Conservation (phyloP, 2,329 filamentous ascomycete genomes). For the Colletotrichum somersetense region DNA sequence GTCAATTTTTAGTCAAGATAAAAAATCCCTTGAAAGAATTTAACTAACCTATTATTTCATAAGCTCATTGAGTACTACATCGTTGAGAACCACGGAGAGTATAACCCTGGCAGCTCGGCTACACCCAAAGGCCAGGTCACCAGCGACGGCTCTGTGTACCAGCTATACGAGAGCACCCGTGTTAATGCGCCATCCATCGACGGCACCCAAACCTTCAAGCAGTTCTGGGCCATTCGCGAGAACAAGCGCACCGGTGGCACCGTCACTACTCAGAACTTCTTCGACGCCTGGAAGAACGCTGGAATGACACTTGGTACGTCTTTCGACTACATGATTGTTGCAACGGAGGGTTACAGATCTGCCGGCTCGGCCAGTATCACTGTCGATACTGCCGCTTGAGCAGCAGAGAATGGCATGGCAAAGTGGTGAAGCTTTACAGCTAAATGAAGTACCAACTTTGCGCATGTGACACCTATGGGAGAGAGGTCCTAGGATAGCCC, state of each 20-base stretch:
- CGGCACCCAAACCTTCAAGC: conserved; percentile 63
- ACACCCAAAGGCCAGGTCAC: conserved; percentile 51
- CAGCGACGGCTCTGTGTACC: conserved; percentile 54
- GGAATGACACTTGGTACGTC: conserved; percentile 62
- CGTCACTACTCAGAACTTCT: conserved; percentile 63
- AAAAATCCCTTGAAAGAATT: too few relatives aligned
- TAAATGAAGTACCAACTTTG: not conserved
- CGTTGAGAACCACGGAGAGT: conserved; percentile 54
- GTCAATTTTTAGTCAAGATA: conserved; percentile 18
- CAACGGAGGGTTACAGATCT: conserved; percentile 66
- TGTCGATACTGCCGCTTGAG: conserved; percentile 48
- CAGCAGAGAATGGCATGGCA: not conserved
- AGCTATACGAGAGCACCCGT: conserved; percentile 53
- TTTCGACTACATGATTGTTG: conserved; percentile 66
- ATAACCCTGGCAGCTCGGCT: conserved; percentile 52
- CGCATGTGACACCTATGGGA: not conserved
- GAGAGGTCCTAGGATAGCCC: not conserved
- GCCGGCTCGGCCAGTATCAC: conserved; percentile 62
- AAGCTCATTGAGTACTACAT: conserved; percentile 43
- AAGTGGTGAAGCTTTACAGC: accelerated
- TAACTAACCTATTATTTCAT: not conserved
- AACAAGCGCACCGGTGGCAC: conserved; percentile 63
- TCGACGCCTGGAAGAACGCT: conserved; percentile 63
- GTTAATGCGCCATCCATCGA: conserved; percentile 61
- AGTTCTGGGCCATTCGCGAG: conserved; percentile 66